A percentile compares a stretch with the other conserved stretches of the same genome.
Evolutionary conservation across 2,329 filamentous ascomycete species (phyloP).

Genomic region (Penicillium sp.): DNA sequence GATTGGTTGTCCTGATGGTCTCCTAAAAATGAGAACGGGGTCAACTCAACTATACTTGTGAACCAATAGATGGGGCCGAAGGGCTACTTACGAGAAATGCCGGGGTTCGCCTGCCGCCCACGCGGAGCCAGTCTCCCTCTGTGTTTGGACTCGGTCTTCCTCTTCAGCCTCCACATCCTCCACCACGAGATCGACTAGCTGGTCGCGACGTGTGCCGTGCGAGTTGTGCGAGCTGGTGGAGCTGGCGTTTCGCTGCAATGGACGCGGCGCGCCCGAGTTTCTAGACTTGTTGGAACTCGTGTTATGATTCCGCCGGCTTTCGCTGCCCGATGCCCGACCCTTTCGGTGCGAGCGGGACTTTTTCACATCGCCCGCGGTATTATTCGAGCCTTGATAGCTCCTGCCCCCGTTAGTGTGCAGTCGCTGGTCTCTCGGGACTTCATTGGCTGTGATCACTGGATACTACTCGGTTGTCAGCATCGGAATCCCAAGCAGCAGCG

Average conservation of each 20-base stretch:
- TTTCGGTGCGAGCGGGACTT: conserved; percentile 40
- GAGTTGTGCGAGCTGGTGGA: conserved; percentile 54
- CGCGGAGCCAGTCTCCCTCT: conserved; percentile 61
- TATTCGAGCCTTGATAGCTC: conserved; percentile 49
- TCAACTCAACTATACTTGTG: conserved; percentile 14
- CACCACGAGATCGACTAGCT: conserved; percentile 66
- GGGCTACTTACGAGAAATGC: conserved; percentile 33
- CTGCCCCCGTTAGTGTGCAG: conserved; percentile 55
- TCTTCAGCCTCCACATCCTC: conserved; percentile 63
- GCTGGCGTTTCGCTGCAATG: conserved; percentile 31
- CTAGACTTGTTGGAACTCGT: conserved; percentile 34
- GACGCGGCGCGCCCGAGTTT: conserved; percentile 23
- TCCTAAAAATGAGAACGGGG: conserved; percentile 24
- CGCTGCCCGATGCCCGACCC: conserved; percentile 27
- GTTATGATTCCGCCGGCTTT: conserved; percentile 26
- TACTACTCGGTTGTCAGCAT: conserved; percentile 59
- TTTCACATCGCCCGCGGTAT: conserved; percentile 34
- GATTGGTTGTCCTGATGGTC: conserved; percentile 31
- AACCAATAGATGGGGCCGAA: neutral
- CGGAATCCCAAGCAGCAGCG: neutral
- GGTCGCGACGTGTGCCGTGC: conserved; percentile 58
- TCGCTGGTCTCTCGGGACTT: conserved; percentile 70
- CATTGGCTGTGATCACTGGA: conserved; percentile 82
- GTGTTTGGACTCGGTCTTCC: conserved; percentile 59
- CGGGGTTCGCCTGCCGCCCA: conserved; percentile 53